phyloP scores from a whole-genome alignment of 2,329 filamentous ascomycete genomes.

The Beauveria bassiana region DNA sequence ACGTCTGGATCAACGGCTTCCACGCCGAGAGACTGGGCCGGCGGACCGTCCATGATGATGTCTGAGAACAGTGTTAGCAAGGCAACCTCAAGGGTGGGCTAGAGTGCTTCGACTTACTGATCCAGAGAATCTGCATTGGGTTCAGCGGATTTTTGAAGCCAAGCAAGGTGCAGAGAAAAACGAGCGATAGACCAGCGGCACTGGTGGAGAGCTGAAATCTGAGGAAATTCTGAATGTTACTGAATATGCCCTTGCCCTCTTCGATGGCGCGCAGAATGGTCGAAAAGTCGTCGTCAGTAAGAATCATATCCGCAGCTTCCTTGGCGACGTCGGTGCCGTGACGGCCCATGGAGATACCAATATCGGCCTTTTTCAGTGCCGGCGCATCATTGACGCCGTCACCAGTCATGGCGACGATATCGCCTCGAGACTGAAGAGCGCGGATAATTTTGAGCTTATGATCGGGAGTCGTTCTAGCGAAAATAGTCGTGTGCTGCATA shows the following conservation, averaged over 20 bases:
- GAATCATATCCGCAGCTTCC: conserved; percentile 88
- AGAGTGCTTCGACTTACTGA: conserved; percentile 60
- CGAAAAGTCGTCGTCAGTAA: conserved; percentile 83
- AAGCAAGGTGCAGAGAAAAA: conserved; percentile 84
- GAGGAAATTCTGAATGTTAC: conserved; percentile 98
- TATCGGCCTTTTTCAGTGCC: conserved; percentile 92
- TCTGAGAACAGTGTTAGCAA: conserved; percentile 44
- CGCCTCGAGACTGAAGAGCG: conserved; percentile 83
- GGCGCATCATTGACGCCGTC: conserved; percentile 98
- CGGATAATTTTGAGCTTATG: conserved; percentile 97
- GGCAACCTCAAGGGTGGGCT: background rate
- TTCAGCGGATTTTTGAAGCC: conserved; percentile 95
- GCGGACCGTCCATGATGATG: conserved; percentile 98
- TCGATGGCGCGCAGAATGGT: conserved; percentile 94
- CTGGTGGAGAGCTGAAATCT: conserved; percentile 98
- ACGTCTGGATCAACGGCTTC: conserved; percentile 91
- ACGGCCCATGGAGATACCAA: conserved; percentile 94
- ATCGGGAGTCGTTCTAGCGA: conserved; percentile 91
- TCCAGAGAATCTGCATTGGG: conserved; percentile 99
- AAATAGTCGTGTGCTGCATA: conserved; percentile 85
- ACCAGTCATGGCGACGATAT: conserved; percentile 98
- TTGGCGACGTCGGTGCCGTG: conserved; percentile 96
- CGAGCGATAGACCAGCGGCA: conserved; percentile 83
- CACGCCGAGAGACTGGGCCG: conserved; percentile 92
- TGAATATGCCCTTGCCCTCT: conserved; percentile 98